Evolutionary conservation across 768 basidiomycete genomes (phyloP).

Genomic region (Lactarius hengduanensis): DNA sequence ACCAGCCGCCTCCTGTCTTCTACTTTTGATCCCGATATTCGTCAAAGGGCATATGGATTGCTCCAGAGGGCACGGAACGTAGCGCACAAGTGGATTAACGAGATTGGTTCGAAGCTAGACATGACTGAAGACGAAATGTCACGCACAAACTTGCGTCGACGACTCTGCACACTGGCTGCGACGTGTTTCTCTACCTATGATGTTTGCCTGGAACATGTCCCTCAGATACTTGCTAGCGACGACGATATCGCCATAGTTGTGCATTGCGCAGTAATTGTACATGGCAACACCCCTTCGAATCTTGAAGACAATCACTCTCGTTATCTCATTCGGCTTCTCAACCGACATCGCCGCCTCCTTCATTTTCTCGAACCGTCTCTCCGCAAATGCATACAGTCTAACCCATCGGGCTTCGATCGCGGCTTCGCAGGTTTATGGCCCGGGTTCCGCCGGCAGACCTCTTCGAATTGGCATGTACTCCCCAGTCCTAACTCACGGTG

Average conservation of each 20-base stretch:
- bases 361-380: conserved; percentile 2
- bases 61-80: conserved; percentile 1
- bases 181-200: conserved; percentile 11
- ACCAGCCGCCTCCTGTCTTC: too few relatives aligned
- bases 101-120: neutral
- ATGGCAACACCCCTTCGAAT: neutral
- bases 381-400: neutral
- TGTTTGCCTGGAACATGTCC: neutral
- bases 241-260: neutral
- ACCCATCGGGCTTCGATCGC: neutral
- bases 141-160: neutral
- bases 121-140: neutral
- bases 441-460: neutral
- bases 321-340: conserved; percentile 1
- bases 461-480: neutral
- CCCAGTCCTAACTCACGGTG: conserved; percentile 8
- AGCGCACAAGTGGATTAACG: conserved; percentile 1
- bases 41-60: neutral
- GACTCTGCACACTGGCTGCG: conserved; percentile 9
- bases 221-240: neutral
- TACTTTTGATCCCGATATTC: too few relatives aligned
- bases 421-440: neutral
- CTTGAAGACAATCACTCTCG: neutral
- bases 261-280: conserved; percentile 10
- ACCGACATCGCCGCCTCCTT: neutral